Conservation (phyloP, 495 filamentous ascomycete genomes). For the Barbatosphaeria neglecta region DNA sequence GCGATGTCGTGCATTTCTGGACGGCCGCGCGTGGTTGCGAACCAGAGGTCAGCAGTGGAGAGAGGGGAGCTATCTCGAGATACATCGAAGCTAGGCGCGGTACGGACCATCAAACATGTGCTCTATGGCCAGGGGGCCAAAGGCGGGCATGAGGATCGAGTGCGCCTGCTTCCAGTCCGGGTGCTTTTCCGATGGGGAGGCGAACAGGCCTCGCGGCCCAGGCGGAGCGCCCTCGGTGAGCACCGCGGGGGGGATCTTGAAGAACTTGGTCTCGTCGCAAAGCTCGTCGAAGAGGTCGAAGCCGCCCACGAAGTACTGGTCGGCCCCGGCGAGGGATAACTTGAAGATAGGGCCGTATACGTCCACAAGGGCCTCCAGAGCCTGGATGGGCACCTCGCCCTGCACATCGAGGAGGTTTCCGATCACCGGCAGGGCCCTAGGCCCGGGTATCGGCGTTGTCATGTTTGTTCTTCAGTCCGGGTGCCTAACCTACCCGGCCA, state of each 20-base stretch:
- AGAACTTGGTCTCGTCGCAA: slow-evolving; percentile 40
- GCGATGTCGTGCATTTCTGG: slow-evolving; percentile 57
- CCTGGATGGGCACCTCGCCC: slow-evolving; percentile 9
- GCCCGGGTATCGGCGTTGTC: slow-evolving; percentile 13
- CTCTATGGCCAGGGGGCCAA: slow-evolving; percentile 50
- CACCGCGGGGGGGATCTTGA: slow-evolving; percentile 10
- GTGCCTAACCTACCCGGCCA: too few relatives aligned
- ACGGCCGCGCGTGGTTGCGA: too few relatives aligned
- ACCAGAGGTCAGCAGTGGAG: too few relatives aligned
- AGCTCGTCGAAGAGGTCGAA: slow-evolving; percentile 46
- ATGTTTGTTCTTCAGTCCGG: not conserved
- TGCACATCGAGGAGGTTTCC: slow-evolving; percentile 18
- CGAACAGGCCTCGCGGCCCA: slow-evolving; percentile 53
- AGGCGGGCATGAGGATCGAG: slow-evolving; percentile 46
- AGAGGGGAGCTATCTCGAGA: too few relatives aligned
- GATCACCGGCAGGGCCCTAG: slow-evolving; percentile 14
- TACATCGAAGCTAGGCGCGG: slow-evolving; percentile 44
- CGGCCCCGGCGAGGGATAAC: slow-evolving; percentile 4
- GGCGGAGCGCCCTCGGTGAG: slow-evolving; percentile 28
- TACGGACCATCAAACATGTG: slow-evolving; percentile 44
- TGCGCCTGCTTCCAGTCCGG: slow-evolving; percentile 56
- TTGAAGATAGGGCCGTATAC: slow-evolving; percentile 11
- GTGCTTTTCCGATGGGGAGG: slow-evolving; percentile 27
- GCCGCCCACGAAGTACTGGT: slow-evolving; percentile 30
- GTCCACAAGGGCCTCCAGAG: slow-evolving; percentile 8